Conservation (phyloP, 2,329 filamentous ascomycete species). For the Allantophomopsis cytisporea region DNA sequence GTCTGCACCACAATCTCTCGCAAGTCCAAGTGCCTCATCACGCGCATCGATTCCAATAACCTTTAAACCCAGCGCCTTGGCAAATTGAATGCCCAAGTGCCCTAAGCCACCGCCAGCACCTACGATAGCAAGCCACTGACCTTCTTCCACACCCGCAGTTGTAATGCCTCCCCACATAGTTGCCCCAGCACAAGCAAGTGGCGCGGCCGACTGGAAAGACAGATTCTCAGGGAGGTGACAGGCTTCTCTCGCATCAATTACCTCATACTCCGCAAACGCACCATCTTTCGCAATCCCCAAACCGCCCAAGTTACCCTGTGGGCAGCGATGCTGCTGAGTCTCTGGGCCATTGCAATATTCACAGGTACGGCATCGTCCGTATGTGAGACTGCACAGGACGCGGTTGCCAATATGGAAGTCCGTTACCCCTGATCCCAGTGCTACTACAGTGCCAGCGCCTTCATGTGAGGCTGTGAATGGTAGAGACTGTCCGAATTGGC, state of each 20-base stretch:
- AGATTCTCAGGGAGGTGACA: conserved; percentile 39
- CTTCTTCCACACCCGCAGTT: conserved; percentile 23
- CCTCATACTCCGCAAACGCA: conserved; percentile 45
- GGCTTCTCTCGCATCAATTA: conserved; percentile 29
- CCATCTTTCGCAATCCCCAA: conserved; percentile 37
- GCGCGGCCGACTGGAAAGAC: conserved; percentile 34
- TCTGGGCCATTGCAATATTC: conserved; percentile 34
- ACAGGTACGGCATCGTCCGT: conserved; percentile 38
- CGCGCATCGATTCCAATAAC: conserved; percentile 12
- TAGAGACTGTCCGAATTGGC: conserved; percentile 31
- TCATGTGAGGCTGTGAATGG: conserved; percentile 42
- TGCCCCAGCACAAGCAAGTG: conserved; percentile 39
- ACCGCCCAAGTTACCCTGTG: conserved; percentile 22
- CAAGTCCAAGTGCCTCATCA: conserved; percentile 9
- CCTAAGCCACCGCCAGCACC: conserved; percentile 16
- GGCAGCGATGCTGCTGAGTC: conserved; percentile 37
- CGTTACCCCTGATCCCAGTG: conserved; percentile 36
- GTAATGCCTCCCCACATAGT: conserved; percentile 34
- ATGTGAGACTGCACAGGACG: conserved; percentile 32
- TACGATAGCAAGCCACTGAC: conserved; percentile 10
- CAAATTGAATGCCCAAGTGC: conserved; percentile 13
- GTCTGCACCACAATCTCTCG: conserved; percentile 11
- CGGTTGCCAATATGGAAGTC: conserved; percentile 37
- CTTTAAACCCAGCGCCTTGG: conserved; percentile 11
- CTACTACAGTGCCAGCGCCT: conserved; percentile 42